phyloP scores from a whole-genome alignment of 1,139 yeast species.

The Casaregolazyma suthepensis region DNA sequence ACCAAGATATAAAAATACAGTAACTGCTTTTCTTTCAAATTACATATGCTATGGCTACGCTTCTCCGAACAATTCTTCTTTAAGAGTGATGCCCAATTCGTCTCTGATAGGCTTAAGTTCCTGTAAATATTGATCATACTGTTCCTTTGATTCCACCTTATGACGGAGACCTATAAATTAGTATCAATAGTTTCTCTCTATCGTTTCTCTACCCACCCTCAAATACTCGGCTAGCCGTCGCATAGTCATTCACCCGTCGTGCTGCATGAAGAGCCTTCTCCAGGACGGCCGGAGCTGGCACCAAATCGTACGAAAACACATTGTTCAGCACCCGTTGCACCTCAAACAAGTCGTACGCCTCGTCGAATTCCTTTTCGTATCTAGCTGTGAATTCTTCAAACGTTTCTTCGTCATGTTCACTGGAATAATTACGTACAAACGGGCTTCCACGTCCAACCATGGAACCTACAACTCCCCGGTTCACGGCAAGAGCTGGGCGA shows the following conservation, averaged over 20 bases:
- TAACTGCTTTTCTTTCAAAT: not conserved
- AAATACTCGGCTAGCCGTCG: constrained; percentile 96
- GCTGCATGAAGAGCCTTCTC: constrained; percentile 97
- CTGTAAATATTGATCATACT: constrained; percentile 91
- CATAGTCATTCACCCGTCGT: constrained; percentile 98
- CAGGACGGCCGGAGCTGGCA: constrained; percentile 94
- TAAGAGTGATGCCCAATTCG: constrained; percentile 13
- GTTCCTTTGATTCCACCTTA: constrained; percentile 91
- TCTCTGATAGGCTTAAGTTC: constrained; percentile 81
- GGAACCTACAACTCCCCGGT: not conserved
- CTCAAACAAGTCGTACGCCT: constrained; percentile 96
- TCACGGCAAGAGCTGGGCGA: not conserved
- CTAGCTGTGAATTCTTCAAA: constrained; percentile 86
- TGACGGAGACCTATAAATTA: constrained; percentile 56
- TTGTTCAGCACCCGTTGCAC: constrained; percentile 93
- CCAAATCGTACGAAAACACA: constrained; percentile 96
- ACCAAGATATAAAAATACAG: not conserved
- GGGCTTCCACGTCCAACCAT: constrained; percentile 2
- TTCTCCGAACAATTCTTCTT: constrained; percentile 14
- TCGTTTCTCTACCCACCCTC: constrained; percentile 43
- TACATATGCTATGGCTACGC: constrained; percentile 3
- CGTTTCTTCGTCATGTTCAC: constrained; percentile 77
- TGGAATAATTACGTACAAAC: constrained; percentile 56
- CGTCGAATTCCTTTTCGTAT: constrained; percentile 94
- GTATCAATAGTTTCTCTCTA: constrained; percentile 1